These are phyloP conservation scores for Colletotrichum sp. DNA, from an alignment of 2,329 filamentous ascomycete species.

Conservation along the genomic window DNA sequence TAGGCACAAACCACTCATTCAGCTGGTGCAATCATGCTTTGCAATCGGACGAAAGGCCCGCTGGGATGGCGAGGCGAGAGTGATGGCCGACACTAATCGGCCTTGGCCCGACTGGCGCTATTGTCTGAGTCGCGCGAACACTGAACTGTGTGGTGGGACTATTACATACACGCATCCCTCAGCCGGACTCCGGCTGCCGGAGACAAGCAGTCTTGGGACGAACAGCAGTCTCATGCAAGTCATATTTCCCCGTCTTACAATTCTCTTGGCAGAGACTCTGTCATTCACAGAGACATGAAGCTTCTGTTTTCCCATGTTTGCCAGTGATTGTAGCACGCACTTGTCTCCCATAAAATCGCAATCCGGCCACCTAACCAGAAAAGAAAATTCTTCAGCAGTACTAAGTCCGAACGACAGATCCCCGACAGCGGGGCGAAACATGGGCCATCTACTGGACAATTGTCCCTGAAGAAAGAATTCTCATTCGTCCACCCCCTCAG, in stretches of 20 bases:
- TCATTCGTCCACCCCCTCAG: conserved; percentile 1
- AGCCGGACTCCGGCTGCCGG: too few relatives aligned
- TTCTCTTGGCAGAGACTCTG: neutral
- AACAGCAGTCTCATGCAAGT: conserved; percentile 4
- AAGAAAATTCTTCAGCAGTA: neutral
- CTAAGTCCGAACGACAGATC: conserved; percentile 7
- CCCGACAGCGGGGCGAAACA: conserved; percentile 6
- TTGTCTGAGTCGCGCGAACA: neutral
- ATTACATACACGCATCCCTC: neutral
- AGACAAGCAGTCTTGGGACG: neutral
- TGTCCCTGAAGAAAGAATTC: neutral
- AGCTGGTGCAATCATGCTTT: neutral
- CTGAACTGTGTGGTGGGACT: neutral
- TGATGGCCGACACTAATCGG: neutral
- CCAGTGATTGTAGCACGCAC: neutral
- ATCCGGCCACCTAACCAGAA: neutral
- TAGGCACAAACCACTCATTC: neutral
- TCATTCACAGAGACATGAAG: neutral
- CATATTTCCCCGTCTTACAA: neutral
- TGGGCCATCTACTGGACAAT: neutral
- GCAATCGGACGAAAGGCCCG: neutral
- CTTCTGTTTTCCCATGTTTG: neutral
- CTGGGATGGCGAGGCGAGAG: neutral
- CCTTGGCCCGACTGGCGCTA: conserved; percentile 10
- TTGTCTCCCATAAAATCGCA: neutral